Evolutionary conservation across 805 yeast genomes (phyloP).

Genomic region (Kazachstania viticola): DNA sequence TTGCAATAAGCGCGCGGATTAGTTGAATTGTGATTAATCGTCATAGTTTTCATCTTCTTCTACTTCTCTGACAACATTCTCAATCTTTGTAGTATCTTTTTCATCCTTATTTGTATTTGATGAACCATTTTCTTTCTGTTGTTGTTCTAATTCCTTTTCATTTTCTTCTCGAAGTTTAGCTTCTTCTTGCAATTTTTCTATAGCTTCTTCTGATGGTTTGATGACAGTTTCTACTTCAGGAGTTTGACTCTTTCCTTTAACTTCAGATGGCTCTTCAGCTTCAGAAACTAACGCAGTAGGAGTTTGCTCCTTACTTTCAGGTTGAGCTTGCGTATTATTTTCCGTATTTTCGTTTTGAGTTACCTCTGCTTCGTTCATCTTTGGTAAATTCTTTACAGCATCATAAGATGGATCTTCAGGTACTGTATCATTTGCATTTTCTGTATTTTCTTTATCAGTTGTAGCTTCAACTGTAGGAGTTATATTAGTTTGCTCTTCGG

Average conservation of each 20-base stretch:
- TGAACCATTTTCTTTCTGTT: slow-evolving; percentile 2
- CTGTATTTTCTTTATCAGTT: slow-evolving; percentile 3
- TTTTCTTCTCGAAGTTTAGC: slow-evolving; percentile 29
- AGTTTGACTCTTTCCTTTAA: neutral
- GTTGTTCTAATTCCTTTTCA: slow-evolving; percentile 9
- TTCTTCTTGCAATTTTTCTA: slow-evolving; percentile 31
- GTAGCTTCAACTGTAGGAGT: slow-evolving; percentile 3
- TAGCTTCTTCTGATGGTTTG: slow-evolving; percentile 28
- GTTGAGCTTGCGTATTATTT: too few species aligned
- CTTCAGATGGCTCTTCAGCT: neutral
- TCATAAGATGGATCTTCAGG: slow-evolving; percentile 1
- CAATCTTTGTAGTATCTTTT: slow-evolving; percentile 7
- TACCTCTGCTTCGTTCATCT: too few species aligned
- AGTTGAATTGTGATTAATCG: too few species aligned
- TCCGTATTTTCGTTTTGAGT: too few species aligned
- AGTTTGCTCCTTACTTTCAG: neutral
- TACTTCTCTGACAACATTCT: slow-evolving; percentile 27
- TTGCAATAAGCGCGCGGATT: too few species aligned
- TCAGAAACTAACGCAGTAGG: neutral
- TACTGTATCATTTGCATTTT: neutral
- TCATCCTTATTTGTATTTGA: slow-evolving; percentile 6
- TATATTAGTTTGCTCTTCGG: slow-evolving; percentile 1
- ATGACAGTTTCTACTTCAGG: slow-evolving; percentile 11
- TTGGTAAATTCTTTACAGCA: too few species aligned
- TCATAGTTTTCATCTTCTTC: slow-evolving; percentile 38